phyloP scores from a whole-genome alignment of 2,329 filamentous ascomycete species.

The Penicillium psychrosexuale region DNA sequence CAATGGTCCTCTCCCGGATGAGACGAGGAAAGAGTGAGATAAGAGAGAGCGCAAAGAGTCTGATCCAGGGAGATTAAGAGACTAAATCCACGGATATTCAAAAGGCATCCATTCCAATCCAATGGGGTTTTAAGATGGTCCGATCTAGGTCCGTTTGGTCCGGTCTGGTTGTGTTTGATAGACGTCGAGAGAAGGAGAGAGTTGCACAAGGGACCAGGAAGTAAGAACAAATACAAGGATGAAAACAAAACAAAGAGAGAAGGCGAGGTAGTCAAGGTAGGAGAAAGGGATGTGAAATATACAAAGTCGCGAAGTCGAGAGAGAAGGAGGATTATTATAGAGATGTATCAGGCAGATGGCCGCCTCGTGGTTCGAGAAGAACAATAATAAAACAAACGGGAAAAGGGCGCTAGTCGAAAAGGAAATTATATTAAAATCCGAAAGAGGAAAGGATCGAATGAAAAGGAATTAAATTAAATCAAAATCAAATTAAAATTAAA shows the following conservation, averaged over 20 bases:
- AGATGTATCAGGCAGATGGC: conserved; percentile 34
- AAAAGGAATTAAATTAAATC: conserved; percentile 17
- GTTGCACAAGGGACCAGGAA: conserved; percentile 2
- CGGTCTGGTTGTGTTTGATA: conserved; percentile 9
- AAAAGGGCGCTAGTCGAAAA: conserved; percentile 1
- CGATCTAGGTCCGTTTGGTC: conserved; percentile 6
- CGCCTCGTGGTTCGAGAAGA: conserved; percentile 14
- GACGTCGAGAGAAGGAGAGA: conserved; percentile 10
- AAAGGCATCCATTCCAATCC: conserved; percentile 22
- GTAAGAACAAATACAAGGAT: conserved; percentile 4
- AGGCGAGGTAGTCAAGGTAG: background rate
- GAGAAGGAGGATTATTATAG: conserved; percentile 43
- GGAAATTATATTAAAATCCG: conserved; percentile 6
- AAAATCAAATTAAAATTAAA: background rate
- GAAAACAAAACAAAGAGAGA: conserved; percentile 1
- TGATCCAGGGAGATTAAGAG: conserved; percentile 13
- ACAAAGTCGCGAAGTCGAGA: background rate
- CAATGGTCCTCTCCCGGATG: background rate
- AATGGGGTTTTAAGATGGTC: conserved; percentile 2
- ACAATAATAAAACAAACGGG: conserved; percentile 5
- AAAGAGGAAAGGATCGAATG: conserved; percentile 14
- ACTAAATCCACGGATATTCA: conserved; percentile 17
- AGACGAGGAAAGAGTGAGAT: background rate
- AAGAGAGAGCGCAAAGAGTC: conserved; percentile 18
- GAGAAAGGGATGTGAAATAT: background rate